These are phyloP conservation scores for Eragrostis tef DNA, from an alignment of 202 grass and related monocot genomes.

Conservation along the genomic window DNA sequence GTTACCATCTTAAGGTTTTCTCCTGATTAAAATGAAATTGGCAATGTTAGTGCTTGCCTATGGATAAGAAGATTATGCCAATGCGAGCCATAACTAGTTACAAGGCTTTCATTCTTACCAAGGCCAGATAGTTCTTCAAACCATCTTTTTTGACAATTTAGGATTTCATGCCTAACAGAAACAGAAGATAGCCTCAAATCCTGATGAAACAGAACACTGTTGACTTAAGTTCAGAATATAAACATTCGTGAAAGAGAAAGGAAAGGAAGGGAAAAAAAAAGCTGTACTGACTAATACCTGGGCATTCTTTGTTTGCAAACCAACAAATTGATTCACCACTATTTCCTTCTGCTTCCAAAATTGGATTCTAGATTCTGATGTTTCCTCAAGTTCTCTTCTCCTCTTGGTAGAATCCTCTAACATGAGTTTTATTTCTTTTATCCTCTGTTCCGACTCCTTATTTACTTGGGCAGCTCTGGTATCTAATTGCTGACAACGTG, in stretches of 20 bases:
- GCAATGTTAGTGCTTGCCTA: slow-evolving; percentile 32
- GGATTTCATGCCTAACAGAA: slow-evolving; percentile 71
- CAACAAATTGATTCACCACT: slow-evolving; percentile 56
- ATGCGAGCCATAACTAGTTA: slow-evolving; percentile 29
- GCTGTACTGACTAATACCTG: slow-evolving; percentile 60
- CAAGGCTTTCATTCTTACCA: slow-evolving; percentile 55
- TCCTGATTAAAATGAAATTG: slow-evolving; percentile 50
- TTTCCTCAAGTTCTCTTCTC: slow-evolving; percentile 63
- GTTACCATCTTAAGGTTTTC: slow-evolving; percentile 72
- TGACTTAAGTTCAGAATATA: slow-evolving; percentile 42
- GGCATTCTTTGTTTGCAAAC: slow-evolving; percentile 64
- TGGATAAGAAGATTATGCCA: slow-evolving; percentile 28
- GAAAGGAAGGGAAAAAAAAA: neutral
- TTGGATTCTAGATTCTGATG: slow-evolving; percentile 59
- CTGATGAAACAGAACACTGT: slow-evolving; percentile 59
- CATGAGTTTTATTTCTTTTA: slow-evolving; percentile 72
- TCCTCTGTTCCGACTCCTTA: slow-evolving; percentile 54
- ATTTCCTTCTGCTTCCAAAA: slow-evolving; percentile 64
- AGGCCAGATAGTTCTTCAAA: slow-evolving; percentile 69
- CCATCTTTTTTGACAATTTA: slow-evolving; percentile 70
- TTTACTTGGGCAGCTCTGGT: slow-evolving; percentile 50
- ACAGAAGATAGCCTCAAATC: slow-evolving; percentile 83
- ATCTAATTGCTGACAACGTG: slow-evolving; percentile 55
- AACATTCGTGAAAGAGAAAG: slow-evolving; percentile 16
- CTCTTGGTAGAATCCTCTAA: slow-evolving; percentile 76